Conservation (phyloP, 2,329 filamentous ascomycete species). For the Exophiala mesophila region DNA sequence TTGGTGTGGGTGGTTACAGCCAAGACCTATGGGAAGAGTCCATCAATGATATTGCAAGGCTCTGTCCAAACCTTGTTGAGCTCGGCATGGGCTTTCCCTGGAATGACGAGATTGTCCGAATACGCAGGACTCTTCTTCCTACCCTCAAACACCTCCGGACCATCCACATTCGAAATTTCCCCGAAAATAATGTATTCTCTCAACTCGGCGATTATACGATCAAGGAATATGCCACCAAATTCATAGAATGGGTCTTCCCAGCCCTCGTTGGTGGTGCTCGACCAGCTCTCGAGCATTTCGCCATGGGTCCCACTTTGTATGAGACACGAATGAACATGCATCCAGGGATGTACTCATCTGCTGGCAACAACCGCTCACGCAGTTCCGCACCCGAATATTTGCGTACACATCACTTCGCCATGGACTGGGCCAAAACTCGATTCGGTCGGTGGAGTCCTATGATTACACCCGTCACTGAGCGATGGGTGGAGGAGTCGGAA, state of each 20-base stretch:
- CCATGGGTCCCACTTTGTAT: conserved; percentile 27
- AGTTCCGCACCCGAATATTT: conserved; percentile 23
- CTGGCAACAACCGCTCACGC: neutral
- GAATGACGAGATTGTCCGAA: conserved; percentile 25
- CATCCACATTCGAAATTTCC: conserved; percentile 28
- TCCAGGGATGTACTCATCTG: neutral
- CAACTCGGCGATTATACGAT: conserved; percentile 28
- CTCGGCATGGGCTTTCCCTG: conserved; percentile 28
- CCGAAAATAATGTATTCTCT: conserved; percentile 21
- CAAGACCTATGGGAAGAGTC: conserved; percentile 26
- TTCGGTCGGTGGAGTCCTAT: conserved; percentile 26
- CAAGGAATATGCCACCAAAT: conserved; percentile 26
- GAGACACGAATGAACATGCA: conserved; percentile 23
- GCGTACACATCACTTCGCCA: conserved; percentile 25
- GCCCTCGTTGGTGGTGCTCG: conserved; percentile 10
- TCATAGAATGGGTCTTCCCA: conserved; percentile 27
- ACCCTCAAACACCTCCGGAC: conserved; percentile 22
- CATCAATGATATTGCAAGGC: conserved; percentile 24
- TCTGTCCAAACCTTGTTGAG: conserved; percentile 24
- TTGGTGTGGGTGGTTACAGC: conserved; percentile 25
- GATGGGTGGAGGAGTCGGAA: conserved; percentile 24
- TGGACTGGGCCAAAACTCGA: conserved; percentile 26
- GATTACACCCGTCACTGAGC: conserved; percentile 25
- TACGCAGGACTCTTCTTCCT: conserved; percentile 23
- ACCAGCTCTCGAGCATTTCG: conserved; percentile 23